Conservation (phyloP, 768 basidiomycete species). For the Mycena metata region DNA sequence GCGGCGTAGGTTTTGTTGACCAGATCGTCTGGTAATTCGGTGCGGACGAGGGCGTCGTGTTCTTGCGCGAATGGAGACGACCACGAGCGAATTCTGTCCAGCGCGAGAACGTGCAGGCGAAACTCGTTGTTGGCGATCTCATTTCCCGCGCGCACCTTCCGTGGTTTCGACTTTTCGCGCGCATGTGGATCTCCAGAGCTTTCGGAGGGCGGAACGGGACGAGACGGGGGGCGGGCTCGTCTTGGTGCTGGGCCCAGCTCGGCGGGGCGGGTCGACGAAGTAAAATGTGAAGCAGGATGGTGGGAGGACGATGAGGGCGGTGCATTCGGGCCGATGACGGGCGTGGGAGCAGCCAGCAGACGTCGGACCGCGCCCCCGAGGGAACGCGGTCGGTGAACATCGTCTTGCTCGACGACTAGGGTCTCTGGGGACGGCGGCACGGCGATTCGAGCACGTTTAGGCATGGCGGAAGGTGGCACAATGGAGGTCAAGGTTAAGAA, state of each 20-base stretch:
- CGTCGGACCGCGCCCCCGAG: no score
- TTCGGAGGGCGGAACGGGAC: neutral
- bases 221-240: neutral
- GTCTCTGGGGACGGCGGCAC: no score
- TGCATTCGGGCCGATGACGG: no score
- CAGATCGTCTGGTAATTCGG: slow-evolving; percentile 24
- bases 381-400: no score
- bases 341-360: no score
- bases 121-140: slow-evolving; percentile 19
- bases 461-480: no score
- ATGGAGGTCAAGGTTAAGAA: neutral
- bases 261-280: no score
- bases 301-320: no score
- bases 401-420: no score
- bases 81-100: slow-evolving; percentile 41
- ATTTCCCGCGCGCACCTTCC: neutral
- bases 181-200: neutral
- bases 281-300: no score
- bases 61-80: slow-evolving; percentile 13
- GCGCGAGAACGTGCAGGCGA: slow-evolving; percentile 40
- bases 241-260: no score
- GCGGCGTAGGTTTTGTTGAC: slow-evolving; percentile 18
- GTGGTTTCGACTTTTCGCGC: neutral
- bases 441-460: no score
- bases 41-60: neutral